Base-by-base conservation (phyloP, 2,329 filamentous ascomycete genomes). In the Exophiala sideris region DNA sequence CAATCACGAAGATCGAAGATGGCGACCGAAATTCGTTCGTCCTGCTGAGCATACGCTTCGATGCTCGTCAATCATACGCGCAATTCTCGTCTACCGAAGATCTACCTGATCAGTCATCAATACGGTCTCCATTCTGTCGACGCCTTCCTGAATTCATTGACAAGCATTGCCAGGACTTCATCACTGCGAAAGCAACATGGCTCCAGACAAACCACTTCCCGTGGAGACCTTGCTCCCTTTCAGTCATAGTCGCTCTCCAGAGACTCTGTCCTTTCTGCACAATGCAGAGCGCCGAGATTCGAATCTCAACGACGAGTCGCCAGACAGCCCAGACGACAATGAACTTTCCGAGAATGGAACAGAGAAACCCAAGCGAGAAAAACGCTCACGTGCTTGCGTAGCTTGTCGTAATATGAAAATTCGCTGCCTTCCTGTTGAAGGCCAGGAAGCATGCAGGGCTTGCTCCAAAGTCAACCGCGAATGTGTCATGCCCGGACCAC, bases 401-500 rank as follows among this genome's bases (percentile, higher is more conserved):
- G 62, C 62, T 9, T 64, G 62, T 39, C 54, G 62, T 11, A 60
- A 56, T 38, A 64, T 64, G 62, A 64, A 64, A 47, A 64, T 62
- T 34, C 48, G 62, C 41, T 64, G 62, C 44, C 59, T 61, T 8
- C 60, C 60, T 2, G 58, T 62, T 10, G 60, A 64, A 48, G 62
- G 60, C 11, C 58, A 64, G 40, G 60, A 62, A 9, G 58, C 85
- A 2, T 90, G 87, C 69, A 83, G 80, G 67, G 81, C 90, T 56
- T 96, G 91, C 69, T 81, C 81, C 46, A 95, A 95, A 72, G 88
- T 89, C 2, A 83, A 84, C n/a, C 78, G 90, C 21, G 77, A 77
- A 58, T 95, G 90, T 66, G 73, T 91, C 38, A 85, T 91, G 60
- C 95, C 89, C 0, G 82, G 84, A 60, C 89, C 83, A 1, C 82